Base-by-base conservation (phyloP, 164 flowering plant species). In the Macadamia integrifolia region DNA sequence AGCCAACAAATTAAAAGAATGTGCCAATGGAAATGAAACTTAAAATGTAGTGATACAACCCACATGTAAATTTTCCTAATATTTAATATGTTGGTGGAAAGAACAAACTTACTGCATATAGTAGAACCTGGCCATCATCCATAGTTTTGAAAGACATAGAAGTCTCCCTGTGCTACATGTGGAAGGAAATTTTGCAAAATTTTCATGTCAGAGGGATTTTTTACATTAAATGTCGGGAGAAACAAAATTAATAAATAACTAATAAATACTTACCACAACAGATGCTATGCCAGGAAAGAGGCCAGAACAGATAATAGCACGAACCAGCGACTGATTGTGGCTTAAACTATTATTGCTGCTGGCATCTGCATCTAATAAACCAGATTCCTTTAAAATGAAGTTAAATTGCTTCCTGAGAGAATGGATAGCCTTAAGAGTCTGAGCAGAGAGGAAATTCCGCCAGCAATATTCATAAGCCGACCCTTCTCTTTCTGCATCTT, bases 121-220 rank as follows among this genome's bases (percentile, higher is more conserved):
- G 77, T 68, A 88, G 74, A 78, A 94, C 98, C 72, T 81, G 97
- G 28, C 99, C 99, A 81, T 94, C 99, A 79, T 89, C 99, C 98
- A 90, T 92, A n/a, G 99, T 89, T 73, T 92, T 94, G 84, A 94
- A 94, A 55, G 97, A 89, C 97, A 94, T 89, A 62, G 99, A 88
- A 32, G 93, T 86, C 79, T 94, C 99, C 69, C 97, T 81, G 75
- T 87, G 97, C 99, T 94, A 92, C 78, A 83, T 1, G 74, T 50
- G 62, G 15, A 58, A 50, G 46, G 15, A 61, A 71, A 59, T 40
- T 23, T 32, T 35, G 53, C 12, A 61, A 11, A 55, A 5, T 35
- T 35, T 35, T 35, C 40, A 35, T 35, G 40, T 35, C 40, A 35
- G 40, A 2, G 40, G 60, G 68, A 29, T 7, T 18, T 40, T 18